These are phyloP conservation scores for Prunella vulgaris DNA, from an alignment of 257 asterid genomes.

Conservation along the genomic window DNA sequence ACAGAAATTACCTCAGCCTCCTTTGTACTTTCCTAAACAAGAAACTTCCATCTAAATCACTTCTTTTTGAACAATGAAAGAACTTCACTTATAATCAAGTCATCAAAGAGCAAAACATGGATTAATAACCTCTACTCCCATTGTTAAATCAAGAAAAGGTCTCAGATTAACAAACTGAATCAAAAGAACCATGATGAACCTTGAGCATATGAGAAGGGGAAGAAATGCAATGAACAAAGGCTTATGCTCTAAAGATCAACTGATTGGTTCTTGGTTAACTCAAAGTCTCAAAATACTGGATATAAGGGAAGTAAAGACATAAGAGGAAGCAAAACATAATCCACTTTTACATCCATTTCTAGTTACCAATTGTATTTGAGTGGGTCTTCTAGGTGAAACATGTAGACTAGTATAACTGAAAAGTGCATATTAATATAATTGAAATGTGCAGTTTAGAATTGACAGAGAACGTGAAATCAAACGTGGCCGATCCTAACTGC, in stretches of 20 bases:
- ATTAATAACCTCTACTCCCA: not conserved
- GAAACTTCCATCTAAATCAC: not conserved
- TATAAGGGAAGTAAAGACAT: not conserved
- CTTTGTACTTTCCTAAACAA: constrained; percentile 76
- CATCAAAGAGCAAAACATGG: not conserved
- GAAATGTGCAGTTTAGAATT: too few species aligned
- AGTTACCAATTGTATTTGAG: too few species aligned
- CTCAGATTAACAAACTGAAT: not conserved
- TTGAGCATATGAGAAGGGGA: not conserved
- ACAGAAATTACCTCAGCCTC: constrained; percentile 76
- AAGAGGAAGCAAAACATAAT: not conserved
- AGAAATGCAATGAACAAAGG: too few species aligned
- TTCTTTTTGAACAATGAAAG: not conserved
- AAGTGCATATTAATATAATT: too few species aligned
- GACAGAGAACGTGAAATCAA: too few species aligned
- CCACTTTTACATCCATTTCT: not conserved
- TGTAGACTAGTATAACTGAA: too few species aligned
- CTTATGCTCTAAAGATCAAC: not conserved
- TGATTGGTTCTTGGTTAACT: not conserved
- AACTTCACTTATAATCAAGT: not conserved
- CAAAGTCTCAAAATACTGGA: not conserved
- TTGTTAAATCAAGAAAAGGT: not conserved
- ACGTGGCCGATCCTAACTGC: too few species aligned
- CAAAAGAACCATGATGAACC: not conserved
- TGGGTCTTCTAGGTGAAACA: too few species aligned